Conservation (phyloP, 768 basidiomycete species). For the Boletellus emodensis region DNA sequence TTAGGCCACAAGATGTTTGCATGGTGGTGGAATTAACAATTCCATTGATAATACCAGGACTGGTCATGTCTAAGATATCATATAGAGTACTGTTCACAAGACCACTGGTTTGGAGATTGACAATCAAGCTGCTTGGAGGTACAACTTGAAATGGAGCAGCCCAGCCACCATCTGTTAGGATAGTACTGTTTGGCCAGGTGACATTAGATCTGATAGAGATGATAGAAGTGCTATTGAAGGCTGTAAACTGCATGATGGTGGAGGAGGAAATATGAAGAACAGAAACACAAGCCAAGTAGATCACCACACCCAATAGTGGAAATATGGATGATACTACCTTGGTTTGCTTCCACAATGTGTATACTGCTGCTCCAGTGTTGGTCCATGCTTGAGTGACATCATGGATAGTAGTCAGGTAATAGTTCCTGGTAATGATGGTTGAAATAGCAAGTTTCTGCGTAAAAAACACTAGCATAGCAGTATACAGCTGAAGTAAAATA, state of each 20-base stretch:
- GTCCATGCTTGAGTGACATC: slow-evolving; percentile 20
- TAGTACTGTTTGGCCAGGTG: slow-evolving; percentile 5
- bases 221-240: slow-evolving; percentile 4
- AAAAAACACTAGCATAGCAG: slow-evolving; percentile 17
- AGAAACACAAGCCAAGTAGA: slow-evolving; percentile 18
- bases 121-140: neutral
- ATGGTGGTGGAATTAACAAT: slow-evolving; percentile 14
- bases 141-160: neutral
- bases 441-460: slow-evolving; percentile 16
- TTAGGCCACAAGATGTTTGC: slow-evolving; percentile 5
- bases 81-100: slow-evolving; percentile 11
- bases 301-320: slow-evolving; percentile 9
- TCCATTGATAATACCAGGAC: neutral
- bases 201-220: neutral
- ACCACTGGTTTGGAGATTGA: slow-evolving; percentile 2
- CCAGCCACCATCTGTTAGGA: slow-evolving; percentile 1
- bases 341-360: slow-evolving; percentile 15
- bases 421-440: neutral
- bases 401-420: slow-evolving; percentile 18
- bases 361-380: slow-evolving; percentile 19
- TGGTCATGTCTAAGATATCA: neutral
- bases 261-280: slow-evolving; percentile 20
- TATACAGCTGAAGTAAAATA: slow-evolving; percentile 6
- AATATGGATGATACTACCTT: slow-evolving; percentile 7
- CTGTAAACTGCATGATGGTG: slow-evolving; percentile 18